Conservation (phyloP, 1,139 yeast species). For the Pichia sp. region DNA sequence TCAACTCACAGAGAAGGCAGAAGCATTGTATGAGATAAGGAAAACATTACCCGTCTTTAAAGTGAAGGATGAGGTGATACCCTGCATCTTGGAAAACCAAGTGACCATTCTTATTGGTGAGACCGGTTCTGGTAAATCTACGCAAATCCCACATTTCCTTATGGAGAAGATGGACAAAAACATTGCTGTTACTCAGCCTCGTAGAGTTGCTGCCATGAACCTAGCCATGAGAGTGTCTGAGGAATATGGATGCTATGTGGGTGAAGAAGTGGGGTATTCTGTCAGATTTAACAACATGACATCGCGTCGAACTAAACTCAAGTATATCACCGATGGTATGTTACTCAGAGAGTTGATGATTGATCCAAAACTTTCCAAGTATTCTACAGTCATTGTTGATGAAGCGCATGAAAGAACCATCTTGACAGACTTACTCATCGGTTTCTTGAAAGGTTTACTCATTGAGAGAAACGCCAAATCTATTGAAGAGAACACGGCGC, state of each 20-base stretch:
- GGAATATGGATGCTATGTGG: constrained; percentile 72
- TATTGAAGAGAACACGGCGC: constrained; percentile 26
- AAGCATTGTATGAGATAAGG: constrained; percentile 42
- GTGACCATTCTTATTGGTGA: constrained; percentile 89
- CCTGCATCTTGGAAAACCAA: constrained; percentile 46
- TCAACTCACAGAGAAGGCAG: constrained; percentile 36
- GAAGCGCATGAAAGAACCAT: constrained; percentile 98
- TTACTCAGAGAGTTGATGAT: constrained; percentile 82
- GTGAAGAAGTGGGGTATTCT: constrained; percentile 87
- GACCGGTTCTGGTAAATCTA: constrained; percentile 97
- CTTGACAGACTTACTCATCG: constrained; percentile 81
- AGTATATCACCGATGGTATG: constrained; percentile 97
- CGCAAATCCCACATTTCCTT: constrained; percentile 92
- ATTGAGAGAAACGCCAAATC: constrained; percentile 33
- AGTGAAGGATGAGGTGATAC: constrained; percentile 57
- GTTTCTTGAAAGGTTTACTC: constrained; percentile 69
- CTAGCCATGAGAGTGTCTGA: constrained; percentile 90
- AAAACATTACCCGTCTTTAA: constrained; percentile 67
- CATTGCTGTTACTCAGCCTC: constrained; percentile 93
- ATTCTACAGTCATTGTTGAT: constrained; percentile 78
- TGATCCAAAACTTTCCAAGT: constrained; percentile 55
- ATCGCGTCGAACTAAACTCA: constrained; percentile 52
- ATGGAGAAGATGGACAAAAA: constrained; percentile 40
- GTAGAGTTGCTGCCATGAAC: constrained; percentile 96
- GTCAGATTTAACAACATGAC: constrained; percentile 72